Base-by-base conservation (phyloP, 1,139 yeast genomes). In the Chernovozyma sophiae-reginae region DNA sequence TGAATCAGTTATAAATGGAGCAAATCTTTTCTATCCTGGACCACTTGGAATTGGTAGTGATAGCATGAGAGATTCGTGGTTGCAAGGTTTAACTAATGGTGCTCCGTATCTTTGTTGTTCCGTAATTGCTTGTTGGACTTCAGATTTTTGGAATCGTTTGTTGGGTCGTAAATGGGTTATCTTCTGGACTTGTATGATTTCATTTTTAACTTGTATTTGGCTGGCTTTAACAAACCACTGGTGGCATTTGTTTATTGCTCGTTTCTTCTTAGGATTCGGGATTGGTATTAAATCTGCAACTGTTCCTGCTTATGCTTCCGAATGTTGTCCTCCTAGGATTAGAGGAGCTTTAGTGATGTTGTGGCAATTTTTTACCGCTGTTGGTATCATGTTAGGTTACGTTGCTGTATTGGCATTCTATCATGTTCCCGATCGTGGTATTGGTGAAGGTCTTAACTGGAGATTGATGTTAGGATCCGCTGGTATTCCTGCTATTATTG, bases 331-430 rank as follows among this genome's bases (percentile, higher is more conserved):
- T 3, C 80, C 83, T 29, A 71, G 72, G 27, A 79, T 85, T 44
- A 72, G 95, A 54, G 95, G 95, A 44, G 78, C 89, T 2, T 63
- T 86, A 44, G 89, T 85, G 35, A 84, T 85, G 92, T 74, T 81
- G 68, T 86, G 95, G 95, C 95, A 86, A 62, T 75, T 83, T 57
- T 85, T 85, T 74, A 86, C 95, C 8, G 95, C 95, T 4, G 80
- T 82, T 43, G 95, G 95, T 52, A 84, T 86, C 51, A 82, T 83
- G 79, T 67, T 85, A 49, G 95, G 95, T 35, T 83, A 83, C 55
- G 81, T 81, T 37, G 72, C 85, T 33, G 73, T 80, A 18, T 65
- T 85, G 40, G 86, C 86, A 0, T 83, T 67, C 46, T 66, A 61
- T 46, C 42, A 58, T 31, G 62, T 67, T 12, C 58, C 62, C 1